Conservation (phyloP, 257 asterid genomes). For the Marsdenia floribunda region DNA sequence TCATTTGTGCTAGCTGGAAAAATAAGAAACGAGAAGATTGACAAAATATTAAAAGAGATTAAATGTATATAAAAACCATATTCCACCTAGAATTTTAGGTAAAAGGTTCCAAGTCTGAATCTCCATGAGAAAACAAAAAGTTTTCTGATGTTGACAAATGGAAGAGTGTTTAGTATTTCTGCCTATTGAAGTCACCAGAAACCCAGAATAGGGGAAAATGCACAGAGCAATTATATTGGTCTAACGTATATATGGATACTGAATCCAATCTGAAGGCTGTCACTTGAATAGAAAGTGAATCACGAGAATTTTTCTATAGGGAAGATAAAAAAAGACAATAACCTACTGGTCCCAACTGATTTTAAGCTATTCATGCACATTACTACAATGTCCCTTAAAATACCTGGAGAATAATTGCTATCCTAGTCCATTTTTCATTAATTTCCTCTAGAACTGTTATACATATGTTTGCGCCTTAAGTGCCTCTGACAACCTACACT, state of each 20-base stretch:
- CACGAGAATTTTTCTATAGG: neutral
- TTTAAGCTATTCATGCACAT: neutral
- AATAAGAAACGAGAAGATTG: conserved; percentile 13
- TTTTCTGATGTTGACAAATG: neutral
- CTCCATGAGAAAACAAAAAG: neutral
- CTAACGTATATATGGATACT: neutral
- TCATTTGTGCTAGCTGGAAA: conserved; percentile 33
- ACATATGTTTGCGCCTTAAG: neutral
- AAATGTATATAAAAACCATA: neutral
- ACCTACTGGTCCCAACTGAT: neutral
- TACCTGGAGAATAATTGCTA: neutral
- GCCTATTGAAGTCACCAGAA: neutral
- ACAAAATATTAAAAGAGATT: neutral
- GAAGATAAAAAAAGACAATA: neutral
- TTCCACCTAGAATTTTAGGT: neutral
- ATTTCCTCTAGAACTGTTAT: neutral
- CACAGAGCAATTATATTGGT: neutral
- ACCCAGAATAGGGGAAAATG: neutral
- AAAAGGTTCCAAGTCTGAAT: neutral
- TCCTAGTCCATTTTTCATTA: neutral
- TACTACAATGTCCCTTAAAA: too few species aligned
- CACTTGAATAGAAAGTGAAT: neutral
- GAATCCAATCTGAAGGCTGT: neutral
- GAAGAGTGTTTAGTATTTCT: neutral
- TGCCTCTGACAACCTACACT: neutral